These are phyloP conservation scores for Podospora sp. DNA, from an alignment of 495 filamentous ascomycete genomes.

Conservation along the genomic window DNA sequence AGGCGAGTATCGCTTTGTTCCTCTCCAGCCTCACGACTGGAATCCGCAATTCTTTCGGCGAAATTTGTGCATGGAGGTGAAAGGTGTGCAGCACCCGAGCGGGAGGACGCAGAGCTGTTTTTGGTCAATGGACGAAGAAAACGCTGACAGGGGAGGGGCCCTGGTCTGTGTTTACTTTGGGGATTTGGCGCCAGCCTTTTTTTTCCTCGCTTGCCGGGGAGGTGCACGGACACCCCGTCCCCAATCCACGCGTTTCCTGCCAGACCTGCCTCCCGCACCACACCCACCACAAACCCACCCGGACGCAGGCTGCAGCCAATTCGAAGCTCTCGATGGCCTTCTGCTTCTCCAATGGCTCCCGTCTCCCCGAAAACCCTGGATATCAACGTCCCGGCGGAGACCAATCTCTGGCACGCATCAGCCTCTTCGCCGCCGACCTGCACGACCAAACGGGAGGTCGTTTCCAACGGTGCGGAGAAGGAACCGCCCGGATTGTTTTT, in stretches of 20 bases:
- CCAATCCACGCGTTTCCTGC: neutral
- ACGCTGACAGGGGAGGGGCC: constrained; percentile 21
- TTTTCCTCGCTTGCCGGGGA: constrained; percentile 14
- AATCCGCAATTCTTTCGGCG: constrained; percentile 21
- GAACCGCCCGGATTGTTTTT: neutral
- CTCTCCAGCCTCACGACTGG: constrained; percentile 20
- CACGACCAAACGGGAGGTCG: constrained; percentile 8
- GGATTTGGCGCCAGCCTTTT: constrained; percentile 14
- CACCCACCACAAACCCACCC: neutral
- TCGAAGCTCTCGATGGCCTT: neutral
- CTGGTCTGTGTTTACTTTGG: constrained; percentile 37
- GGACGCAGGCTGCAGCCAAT: constrained; percentile 12
- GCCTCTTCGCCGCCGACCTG: neutral
- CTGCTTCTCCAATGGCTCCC: constrained; percentile 16
- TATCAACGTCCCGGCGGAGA: constrained; percentile 5
- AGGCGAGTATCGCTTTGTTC: neutral
- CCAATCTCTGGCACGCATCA: constrained; percentile 4
- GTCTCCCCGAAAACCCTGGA: constrained; percentile 2
- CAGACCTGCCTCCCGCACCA: constrained; percentile 12
- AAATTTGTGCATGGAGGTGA: constrained; percentile 21
- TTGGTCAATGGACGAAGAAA: constrained; percentile 27
- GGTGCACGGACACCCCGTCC: constrained; percentile 10
- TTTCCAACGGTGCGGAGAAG: neutral
- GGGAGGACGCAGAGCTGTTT: constrained; percentile 26
- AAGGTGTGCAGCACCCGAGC: constrained; percentile 17